phyloP scores from a whole-genome alignment of 495 filamentous ascomycete species.

The Xylaria flabelliformis region DNA sequence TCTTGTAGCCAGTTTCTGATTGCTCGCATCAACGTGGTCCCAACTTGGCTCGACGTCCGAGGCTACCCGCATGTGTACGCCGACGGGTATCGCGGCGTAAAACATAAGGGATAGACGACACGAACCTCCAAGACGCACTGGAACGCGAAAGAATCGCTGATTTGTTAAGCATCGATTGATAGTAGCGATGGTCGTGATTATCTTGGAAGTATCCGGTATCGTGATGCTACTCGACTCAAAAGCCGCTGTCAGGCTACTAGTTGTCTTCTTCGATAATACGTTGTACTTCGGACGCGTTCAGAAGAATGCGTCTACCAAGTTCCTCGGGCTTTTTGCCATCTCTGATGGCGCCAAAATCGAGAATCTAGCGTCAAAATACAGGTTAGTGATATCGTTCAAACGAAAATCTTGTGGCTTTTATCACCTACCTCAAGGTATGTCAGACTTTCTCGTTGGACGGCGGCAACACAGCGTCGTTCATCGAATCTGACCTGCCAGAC shows the following conservation, averaged over 20 bases:
- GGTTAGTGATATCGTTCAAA: background rate
- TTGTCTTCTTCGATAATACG: constrained; percentile 53
- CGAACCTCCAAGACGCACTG: background rate
- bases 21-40: background rate
- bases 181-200: background rate
- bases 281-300: constrained; percentile 67
- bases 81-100: background rate
- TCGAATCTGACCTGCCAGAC: constrained; percentile 99
- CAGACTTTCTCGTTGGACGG: constrained; percentile 88
- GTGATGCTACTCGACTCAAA: background rate
- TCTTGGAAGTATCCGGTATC: background rate
- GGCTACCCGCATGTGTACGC: background rate
- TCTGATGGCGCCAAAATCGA: constrained; percentile 89
- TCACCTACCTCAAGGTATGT: constrained; percentile 93
- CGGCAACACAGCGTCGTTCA: constrained; percentile 91
- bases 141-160: background rate
- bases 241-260: constrained; percentile 11
- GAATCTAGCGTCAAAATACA: constrained; percentile 61
- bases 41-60: background rate
- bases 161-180: background rate
- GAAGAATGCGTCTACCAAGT: constrained; percentile 79
- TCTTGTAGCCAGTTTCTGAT: background rate
- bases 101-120: background rate
- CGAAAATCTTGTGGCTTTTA: background rate
- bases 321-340: constrained; percentile 77